Evolutionary conservation across 108 stramenopile species (phyloP), one percentile per base, ranked within the genome.

Genomic region (Mediolabrus comicus): DNA sequence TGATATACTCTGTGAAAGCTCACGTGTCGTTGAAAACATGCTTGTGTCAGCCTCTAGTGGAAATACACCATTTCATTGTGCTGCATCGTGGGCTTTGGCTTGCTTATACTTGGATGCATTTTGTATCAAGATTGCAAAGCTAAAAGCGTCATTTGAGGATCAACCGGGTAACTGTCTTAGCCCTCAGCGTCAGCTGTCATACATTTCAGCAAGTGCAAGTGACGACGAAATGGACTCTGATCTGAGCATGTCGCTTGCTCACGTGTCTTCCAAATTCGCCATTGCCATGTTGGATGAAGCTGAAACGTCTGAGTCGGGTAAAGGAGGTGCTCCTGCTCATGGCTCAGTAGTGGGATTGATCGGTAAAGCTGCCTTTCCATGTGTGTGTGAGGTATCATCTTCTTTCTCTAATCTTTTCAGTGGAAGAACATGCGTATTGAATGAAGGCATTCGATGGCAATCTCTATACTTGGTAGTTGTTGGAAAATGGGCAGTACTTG

Each of bases 361-460:
- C 35, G 88, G 89, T 14, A 74, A 73, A 32, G 77, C 77, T 35
- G 84, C 89, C 9, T 86, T 89, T 63, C 91, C 94, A 3, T 95
- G 94, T 75, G 94, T 95, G 0, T 92, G 89, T 62, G 94, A 95
- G 71, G 87, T 87, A 11, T 78, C 90, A 14, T 72, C 76, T 0
- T 59, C 79, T 24, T 68, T 71, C 65, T 71, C 85, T 25, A 62
- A 72, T 13, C 75, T 94, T 32, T 89, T 91, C 59, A 77, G 67
- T 3, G 80, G 79, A 53, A 64, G 62, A 25, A 83, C 91, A n/a
- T 86, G 89, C 39, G 83, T 89, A 28, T 82, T 86, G 25, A 84
- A 88, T 30, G 87, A 90, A 56, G 94, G 94, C 3, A 79, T 95
- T 10, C 84, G 84, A 31, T 95, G 94, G 94, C 91, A 90, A 52